phyloP scores from a whole-genome alignment of 169 alveolate species.

The Cryptosporidium ryanae region DNA sequence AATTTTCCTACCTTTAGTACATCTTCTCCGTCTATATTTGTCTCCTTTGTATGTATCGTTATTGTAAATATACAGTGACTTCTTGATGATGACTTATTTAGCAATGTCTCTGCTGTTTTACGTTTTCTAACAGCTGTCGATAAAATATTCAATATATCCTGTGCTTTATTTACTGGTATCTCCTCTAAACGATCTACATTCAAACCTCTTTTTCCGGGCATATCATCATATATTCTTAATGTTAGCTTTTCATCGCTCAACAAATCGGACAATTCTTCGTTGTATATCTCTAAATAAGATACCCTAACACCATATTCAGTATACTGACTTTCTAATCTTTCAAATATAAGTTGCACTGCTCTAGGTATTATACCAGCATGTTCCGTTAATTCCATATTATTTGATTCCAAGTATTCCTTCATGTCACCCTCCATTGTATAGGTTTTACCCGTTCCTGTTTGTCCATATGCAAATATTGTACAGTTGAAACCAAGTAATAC shows the following conservation, averaged over 20 bases:
- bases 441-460: constrained; percentile 90
- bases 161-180: constrained; percentile 86
- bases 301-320: constrained; percentile 87
- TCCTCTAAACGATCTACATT: constrained; percentile 85
- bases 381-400: constrained; percentile 68
- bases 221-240: constrained; percentile 79
- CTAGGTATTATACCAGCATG: constrained; percentile 86
- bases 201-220: constrained; percentile 81
- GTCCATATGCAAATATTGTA: constrained; percentile 89
- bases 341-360: constrained; percentile 83
- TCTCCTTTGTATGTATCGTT: constrained; percentile 87
- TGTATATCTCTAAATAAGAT: constrained; percentile 87
- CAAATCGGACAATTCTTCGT: constrained; percentile 87
- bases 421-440: constrained; percentile 82
- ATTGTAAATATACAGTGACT: constrained; percentile 91
- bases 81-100: constrained; percentile 89
- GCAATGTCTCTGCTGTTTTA: constrained; percentile 88
- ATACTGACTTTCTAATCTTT: constrained; percentile 77
- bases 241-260: constrained; percentile 80
- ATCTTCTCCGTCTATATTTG: constrained; percentile 86
- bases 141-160: constrained; percentile 87
- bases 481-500: constrained; percentile 91
- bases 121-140: constrained; percentile 87
- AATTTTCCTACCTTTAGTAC: constrained; percentile 88
- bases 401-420: constrained; percentile 79